Percentiles rank a stretch among this genome's conserved stretches.
Conservation (phyloP, 208 protist genomes). For the Acanthamoeba healyi region DNA sequence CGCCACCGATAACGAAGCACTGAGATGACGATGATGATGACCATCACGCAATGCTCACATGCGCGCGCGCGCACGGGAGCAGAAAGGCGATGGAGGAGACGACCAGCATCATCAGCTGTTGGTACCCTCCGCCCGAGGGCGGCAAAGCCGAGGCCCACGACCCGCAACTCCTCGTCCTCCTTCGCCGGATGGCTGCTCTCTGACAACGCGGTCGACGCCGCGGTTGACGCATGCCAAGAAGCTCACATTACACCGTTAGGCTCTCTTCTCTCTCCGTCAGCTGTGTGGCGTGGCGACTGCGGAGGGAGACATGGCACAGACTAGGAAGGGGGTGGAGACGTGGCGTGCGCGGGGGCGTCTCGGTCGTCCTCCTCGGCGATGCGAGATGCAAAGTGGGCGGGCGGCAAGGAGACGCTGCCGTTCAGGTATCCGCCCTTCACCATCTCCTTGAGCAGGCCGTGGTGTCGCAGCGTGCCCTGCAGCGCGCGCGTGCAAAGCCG, state of each 20-base stretch:
- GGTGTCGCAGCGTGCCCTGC: neutral
- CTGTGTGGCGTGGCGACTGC: too few relatives aligned
- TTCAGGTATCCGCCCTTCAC: neutral
- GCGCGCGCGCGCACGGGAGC: too few relatives aligned
- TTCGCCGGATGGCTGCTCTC: neutral
- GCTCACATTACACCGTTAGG: too few relatives aligned
- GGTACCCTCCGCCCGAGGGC: constrained; percentile 58
- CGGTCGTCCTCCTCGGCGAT: neutral
- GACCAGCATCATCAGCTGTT: constrained; percentile 27
- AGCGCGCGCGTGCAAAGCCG: too few relatives aligned
- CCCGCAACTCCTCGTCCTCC: neutral
- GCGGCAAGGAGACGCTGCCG: neutral
- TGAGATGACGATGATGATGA: neutral
- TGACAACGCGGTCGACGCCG: too few relatives aligned
- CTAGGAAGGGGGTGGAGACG: too few relatives aligned
- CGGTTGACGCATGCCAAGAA: too few relatives aligned
- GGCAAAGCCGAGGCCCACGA: constrained; percentile 48
- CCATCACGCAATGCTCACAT: too few relatives aligned
- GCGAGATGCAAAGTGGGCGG: neutral
- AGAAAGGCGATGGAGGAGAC: neutral
- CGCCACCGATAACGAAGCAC: neutral
- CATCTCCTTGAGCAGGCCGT: neutral
- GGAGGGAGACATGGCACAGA: too few relatives aligned
- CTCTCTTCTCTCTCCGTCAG: too few relatives aligned
- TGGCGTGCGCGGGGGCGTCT: neutral